These are phyloP conservation scores for Krasilnikovozyma curviuscula DNA, from an alignment of 768 basidiomycete species.

Conservation along the genomic window DNA sequence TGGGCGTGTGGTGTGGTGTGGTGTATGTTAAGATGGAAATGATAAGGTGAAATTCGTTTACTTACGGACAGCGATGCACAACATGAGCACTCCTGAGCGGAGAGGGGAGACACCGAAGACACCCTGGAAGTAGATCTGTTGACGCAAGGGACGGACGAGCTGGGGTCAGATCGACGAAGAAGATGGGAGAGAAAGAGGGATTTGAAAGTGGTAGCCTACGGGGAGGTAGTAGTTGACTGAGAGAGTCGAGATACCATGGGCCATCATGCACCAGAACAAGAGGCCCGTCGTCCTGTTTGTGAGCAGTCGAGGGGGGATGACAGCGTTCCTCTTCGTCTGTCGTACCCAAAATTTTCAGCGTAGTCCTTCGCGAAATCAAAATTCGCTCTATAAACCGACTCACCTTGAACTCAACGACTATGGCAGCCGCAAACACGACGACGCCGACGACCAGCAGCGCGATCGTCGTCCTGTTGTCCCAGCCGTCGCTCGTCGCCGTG, in stretches of 20 bases:
- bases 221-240: conserved; percentile 11
- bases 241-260: conserved; percentile 15
- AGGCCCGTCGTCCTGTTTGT: conserved; percentile 14
- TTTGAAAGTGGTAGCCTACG: no score
- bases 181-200: no score
- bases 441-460: conserved; percentile 14
- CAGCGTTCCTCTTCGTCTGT: conserved; percentile 26
- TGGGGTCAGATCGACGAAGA: no score
- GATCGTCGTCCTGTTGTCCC: conserved; percentile 14
- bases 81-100: conserved; percentile 16
- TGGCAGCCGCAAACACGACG: conserved; percentile 15
- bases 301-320: conserved; percentile 28
- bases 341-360: no score
- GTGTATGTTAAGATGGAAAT: not conserved
- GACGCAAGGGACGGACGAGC: no score
- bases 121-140: conserved; percentile 14
- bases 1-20: not conserved
- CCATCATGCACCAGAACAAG: conserved; percentile 12
- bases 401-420: conserved; percentile 11
- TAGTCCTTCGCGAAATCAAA: no score
- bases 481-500: conserved; percentile 12
- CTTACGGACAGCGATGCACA: conserved; percentile 17
- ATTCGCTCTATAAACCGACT: no score
- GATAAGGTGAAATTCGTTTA: conserved; percentile 10
- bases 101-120: conserved; percentile 7